Base-by-base conservation (phyloP, 2,329 filamentous ascomycete species). In the Trichoderma sp. region DNA sequence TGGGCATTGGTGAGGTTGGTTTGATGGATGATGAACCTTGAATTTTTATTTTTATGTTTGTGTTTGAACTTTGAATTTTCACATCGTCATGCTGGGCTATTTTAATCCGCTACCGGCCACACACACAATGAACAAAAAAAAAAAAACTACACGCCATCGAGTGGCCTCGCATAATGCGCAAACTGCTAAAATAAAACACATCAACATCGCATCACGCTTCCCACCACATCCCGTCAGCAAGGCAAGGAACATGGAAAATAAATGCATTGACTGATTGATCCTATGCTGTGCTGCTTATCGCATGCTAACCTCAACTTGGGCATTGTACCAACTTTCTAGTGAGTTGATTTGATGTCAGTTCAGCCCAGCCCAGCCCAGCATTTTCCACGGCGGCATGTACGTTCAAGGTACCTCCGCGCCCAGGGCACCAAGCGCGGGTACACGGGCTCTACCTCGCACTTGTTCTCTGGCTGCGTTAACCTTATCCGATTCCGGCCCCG, bases 401-500 rank as follows among this genome's bases (percentile, higher is more conserved):
- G 32, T 36, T 8, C 32, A 7, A 32, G 7, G 66, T 61, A 68
- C 66, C 36, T 23, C 66, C 15, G 34, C 66, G 17, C 55, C 34
- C 34, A 26, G 50, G 39, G 5, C 5, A 6, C 20, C 15, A 8
- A 20, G 20, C 30, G 20, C 57, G 30, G 17, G 30, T 61, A 68
- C 66, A 23, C 15, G 7, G 20, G 64, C 36, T 6, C 15, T 28
- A 23, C n/a, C 20, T 28, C 4, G 9, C n/a, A 23, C n/a, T 20
- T 28, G 17, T 7, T n/a, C 20, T 50, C 4, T 50, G 43, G 43
- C 43, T 23, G 28, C 55, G 43, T 50, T 43, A 53, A 32, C 55
- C 66, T 53, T 69, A 53, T 53, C 67, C 67, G 67, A 69, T 69
- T 69, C 28, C 67, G 67, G 67, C 57, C 67, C 57, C 28, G 20